Evolutionary conservation across 2,329 filamentous ascomycete genomes (phyloP).

Genomic region (Claviceps paspali): DNA sequence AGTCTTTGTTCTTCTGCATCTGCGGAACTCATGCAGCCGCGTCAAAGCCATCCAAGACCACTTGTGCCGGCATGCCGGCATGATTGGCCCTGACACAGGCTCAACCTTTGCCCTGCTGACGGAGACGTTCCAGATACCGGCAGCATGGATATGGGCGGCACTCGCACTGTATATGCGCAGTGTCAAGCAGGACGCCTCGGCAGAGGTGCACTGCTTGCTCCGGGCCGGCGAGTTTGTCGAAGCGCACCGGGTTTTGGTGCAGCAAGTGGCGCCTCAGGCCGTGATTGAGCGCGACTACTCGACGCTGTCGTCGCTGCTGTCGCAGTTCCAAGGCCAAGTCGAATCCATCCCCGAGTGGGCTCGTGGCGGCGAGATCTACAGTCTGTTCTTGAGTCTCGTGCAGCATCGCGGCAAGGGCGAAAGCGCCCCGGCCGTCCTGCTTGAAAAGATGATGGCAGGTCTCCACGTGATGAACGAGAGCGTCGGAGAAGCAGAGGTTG

Average conservation of each 20-base stretch:
- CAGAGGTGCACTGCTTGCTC: conserved; percentile 67
- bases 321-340: conserved; percentile 51
- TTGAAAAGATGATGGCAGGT: conserved; percentile 42
- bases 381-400: conserved; percentile 40
- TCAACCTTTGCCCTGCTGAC: conserved; percentile 43
- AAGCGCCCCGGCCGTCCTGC: conserved; percentile 25
- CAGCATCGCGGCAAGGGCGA: conserved; percentile 26
- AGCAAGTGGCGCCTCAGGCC: conserved; percentile 64
- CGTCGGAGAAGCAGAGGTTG: conserved; percentile 31
- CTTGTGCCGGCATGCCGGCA: conserved; percentile 54
- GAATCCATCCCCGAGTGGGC: conserved; percentile 57
- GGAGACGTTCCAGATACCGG: conserved; percentile 53
- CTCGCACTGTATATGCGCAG: conserved; percentile 71
- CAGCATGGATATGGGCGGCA: conserved; percentile 72
- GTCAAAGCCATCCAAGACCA: conserved; percentile 56
- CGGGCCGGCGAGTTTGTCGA: conserved; percentile 61
- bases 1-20: conserved; percentile 62
- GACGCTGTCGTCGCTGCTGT: conserved; percentile 51
- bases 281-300: conserved; percentile 73
- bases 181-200: conserved; percentile 49
- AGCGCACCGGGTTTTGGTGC: conserved; percentile 71
- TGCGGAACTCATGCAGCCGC: conserved; percentile 48
- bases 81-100: conserved; percentile 44
- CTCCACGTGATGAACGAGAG: conserved; percentile 38
- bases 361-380: conserved; percentile 66